A percentile compares a stretch with the other conserved stretches of the same genome.
These are phyloP conservation scores for Phalaenopsis equestris DNA, from an alignment of 106 monocot species.

Conservation along the genomic window DNA sequence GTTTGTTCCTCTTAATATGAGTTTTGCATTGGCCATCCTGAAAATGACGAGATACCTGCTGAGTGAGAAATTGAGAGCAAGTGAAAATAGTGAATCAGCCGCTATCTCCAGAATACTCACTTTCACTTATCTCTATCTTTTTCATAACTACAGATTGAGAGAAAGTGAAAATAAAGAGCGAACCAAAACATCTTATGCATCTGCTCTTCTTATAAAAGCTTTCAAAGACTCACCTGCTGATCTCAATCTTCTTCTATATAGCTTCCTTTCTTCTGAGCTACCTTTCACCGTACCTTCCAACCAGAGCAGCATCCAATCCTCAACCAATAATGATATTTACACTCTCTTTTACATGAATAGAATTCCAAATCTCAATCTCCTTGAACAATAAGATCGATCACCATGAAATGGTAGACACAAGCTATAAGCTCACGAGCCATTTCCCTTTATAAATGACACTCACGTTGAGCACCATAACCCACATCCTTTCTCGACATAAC, in stretches of 20 bases:
- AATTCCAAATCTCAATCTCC: not conserved
- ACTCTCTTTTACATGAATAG: not conserved
- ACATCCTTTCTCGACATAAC: slow-evolving; percentile 10
- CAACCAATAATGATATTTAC: not conserved
- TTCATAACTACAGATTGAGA: too few relatives aligned
- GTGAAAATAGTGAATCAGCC: too few relatives aligned
- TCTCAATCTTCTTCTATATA: not conserved
- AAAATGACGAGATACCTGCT: too few relatives aligned
- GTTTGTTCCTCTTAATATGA: not conserved
- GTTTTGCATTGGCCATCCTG: not conserved
- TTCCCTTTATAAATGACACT: not conserved
- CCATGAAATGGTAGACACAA: too few relatives aligned
- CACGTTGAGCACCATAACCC: not conserved
- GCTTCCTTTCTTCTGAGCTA: not conserved
- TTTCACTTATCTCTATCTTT: too few relatives aligned
- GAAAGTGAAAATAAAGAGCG: too few relatives aligned
- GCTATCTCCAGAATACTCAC: not conserved
- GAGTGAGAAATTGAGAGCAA: too few relatives aligned
- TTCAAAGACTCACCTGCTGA: not conserved
- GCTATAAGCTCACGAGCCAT: not conserved
- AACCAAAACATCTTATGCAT: not conserved
- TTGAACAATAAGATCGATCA: not conserved
- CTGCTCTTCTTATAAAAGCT: not conserved
- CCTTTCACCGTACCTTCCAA: not conserved
- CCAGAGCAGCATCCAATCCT: not conserved